These are phyloP conservation scores for Penicillium antarcticum DNA, from an alignment of 495 filamentous ascomycete genomes.

Conservation along the genomic window DNA sequence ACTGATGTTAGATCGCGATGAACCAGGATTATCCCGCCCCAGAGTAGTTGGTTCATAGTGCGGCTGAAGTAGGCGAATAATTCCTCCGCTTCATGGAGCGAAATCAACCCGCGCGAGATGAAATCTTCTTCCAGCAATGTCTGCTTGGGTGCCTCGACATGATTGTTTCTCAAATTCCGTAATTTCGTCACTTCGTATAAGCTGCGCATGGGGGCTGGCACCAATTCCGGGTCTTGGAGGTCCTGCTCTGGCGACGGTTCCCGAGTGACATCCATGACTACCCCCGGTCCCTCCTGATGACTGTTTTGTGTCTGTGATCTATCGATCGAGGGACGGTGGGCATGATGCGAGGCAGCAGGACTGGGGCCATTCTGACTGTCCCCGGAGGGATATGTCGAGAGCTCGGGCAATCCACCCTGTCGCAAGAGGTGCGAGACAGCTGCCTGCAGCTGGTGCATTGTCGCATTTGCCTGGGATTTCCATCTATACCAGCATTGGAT, in stretches of 20 bases:
- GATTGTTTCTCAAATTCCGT: conserved; percentile 47
- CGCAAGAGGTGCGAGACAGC: conserved; percentile 45
- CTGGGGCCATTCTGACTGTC: conserved; percentile 30
- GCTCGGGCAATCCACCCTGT: conserved; percentile 36
- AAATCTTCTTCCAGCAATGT: conserved; percentile 51
- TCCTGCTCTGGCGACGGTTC: conserved; percentile 52
- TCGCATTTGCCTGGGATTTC: conserved; percentile 42
- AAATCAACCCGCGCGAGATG: conserved; percentile 47
- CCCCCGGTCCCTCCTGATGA: conserved; percentile 28
- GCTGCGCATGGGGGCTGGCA: conserved; percentile 57
- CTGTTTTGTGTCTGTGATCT: conserved; percentile 22
- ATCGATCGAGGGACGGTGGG: conserved; percentile 25
- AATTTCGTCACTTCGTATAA: conserved; percentile 60
- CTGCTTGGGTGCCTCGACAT: conserved; percentile 40
- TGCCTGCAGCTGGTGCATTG: conserved; percentile 40
- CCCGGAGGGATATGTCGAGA: conserved; percentile 34
- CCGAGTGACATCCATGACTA: conserved; percentile 43
- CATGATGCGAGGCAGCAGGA: conserved; percentile 29
- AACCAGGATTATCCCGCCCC: conserved; percentile 54
- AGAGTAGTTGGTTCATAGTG: conserved; percentile 54
- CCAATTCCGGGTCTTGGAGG: conserved; percentile 43
- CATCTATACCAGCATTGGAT: conserved; percentile 27
- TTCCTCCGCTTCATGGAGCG: conserved; percentile 47
- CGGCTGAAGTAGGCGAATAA: conserved; percentile 51
- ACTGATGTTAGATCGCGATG: conserved; percentile 48